Evolutionary conservation across 163 green algal species (phyloP).

Genomic region (Scenedesmus sp.): DNA sequence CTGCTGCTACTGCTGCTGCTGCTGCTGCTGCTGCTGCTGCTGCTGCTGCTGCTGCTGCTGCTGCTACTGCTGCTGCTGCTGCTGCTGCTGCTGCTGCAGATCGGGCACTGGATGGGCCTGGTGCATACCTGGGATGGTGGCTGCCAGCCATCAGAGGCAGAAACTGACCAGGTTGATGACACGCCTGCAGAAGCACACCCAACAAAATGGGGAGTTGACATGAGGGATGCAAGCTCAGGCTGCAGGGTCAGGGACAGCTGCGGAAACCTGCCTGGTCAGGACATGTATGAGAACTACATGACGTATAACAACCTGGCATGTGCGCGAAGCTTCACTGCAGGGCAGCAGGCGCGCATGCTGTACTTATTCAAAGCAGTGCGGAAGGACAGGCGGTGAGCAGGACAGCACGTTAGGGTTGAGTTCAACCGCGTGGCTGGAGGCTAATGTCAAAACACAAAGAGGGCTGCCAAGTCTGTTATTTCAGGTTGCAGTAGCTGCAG

Average conservation of each 20-base stretch:
- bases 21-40: too few relatives aligned
- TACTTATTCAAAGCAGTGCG: conserved; percentile 37
- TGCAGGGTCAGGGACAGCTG: conserved; percentile 25
- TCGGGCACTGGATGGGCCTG: conserved; percentile 16
- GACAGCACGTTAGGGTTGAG: too few relatives aligned
- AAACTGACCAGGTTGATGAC: conserved; percentile 35
- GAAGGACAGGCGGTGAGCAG: neutral
- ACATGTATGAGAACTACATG: conserved; percentile 41
- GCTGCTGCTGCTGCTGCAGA: neutral
- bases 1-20: neutral
- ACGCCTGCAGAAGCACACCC: conserved; percentile 37
- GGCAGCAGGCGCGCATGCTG: conserved; percentile 47
- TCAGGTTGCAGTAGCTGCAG: too few relatives aligned
- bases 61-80: neutral
- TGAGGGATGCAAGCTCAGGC: conserved; percentile 16
- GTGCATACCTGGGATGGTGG: conserved; percentile 40
- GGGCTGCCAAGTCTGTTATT: too few relatives aligned
- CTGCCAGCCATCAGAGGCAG: neutral
- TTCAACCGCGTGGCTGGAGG: too few relatives aligned
- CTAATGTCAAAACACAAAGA: too few relatives aligned
- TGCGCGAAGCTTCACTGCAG: conserved; percentile 31
- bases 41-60: neutral
- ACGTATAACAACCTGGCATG: conserved; percentile 40
- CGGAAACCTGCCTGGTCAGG: neutral
- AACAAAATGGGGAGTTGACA: conserved; percentile 16